Conservation (phyloP, 73 alveolate species). For the Blepharisma stoltei region DNA sequence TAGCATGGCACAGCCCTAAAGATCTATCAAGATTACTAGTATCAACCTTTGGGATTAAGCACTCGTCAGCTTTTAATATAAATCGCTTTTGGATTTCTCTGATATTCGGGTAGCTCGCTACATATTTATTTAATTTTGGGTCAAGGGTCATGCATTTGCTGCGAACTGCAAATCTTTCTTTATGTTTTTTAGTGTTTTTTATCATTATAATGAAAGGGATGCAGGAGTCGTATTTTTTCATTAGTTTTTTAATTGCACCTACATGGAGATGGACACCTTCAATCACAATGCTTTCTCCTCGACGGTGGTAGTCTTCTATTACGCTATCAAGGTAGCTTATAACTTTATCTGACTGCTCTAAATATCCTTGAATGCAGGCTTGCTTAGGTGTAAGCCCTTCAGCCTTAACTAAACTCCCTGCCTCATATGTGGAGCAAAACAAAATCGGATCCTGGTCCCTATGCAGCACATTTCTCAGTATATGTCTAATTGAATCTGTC, state of each 20-base stretch:
- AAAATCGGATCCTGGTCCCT: conserved; percentile 69
- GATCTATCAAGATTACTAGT: conserved; percentile 76
- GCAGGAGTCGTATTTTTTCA: conserved; percentile 65
- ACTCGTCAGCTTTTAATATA: conserved; percentile 70
- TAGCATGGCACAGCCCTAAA: conserved; percentile 68
- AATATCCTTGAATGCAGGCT: conserved; percentile 68
- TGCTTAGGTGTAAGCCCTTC: conserved; percentile 49
- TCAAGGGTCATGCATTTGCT: conserved; percentile 82
- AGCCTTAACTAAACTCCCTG: conserved; percentile 51
- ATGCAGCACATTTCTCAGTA: conserved; percentile 71
- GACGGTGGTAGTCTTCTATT: conserved; percentile 50
- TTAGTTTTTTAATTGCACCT: conserved; percentile 53
- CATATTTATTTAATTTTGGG: conserved; percentile 69
- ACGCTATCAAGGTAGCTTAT: conserved; percentile 56
- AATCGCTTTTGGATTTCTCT: conserved; percentile 70
- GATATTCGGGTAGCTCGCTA: conserved; percentile 61
- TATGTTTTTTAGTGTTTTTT: conserved; percentile 71
- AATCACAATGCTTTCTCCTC: conserved; percentile 65
- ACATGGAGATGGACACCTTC: conserved; percentile 86
- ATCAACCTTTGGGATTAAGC: conserved; percentile 74
- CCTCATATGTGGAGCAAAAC: conserved; percentile 81
- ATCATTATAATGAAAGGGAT: conserved; percentile 75
- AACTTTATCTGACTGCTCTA: conserved; percentile 63
- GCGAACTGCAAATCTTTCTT: conserved; percentile 81
- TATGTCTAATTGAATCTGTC: conserved; percentile 79